Evolutionary conservation across 176 grass and related monocot species (phyloP), one percentile per base, ranked within the genome.

Genomic region (Saccharum officinarum): DNA sequence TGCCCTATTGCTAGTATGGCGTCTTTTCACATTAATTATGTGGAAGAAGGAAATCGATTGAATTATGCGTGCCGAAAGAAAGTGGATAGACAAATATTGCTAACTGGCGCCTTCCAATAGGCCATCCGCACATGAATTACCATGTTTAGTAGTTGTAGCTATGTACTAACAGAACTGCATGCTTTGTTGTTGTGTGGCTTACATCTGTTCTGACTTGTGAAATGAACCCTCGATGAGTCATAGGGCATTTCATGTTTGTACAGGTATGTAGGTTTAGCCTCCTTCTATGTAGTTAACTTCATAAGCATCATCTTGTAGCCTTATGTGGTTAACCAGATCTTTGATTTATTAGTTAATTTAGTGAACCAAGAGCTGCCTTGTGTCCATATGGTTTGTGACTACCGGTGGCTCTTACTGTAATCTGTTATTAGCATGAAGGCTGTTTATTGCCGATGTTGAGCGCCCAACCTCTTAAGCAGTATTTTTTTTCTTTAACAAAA

Each of bases 101-200:
- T 61, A 2, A 74, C 84, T 62, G 80, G 79, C 11, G 26, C 77
- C 55, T 46, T 33, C 63, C 4, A 10, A 46, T 75, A 83, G 89
- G 66, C 59, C 30, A 57, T 55, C 67, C 2, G 69, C 46, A 82
- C 66, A 90, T 86, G 41, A 77, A 65, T 36, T 25, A 34, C 81
- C 38, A 2, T 86, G 67, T 79, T 83, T 82, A 83, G 77, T 44
- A 73, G 17, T 81, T 78, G 83, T 31, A 77, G 67, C 67, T 20
- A 73, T 81, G 79, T 83, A 82, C 44, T 28, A 34, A 65, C 57
- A 26, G 40, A 20, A 40, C 22, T 40, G 59, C 16, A 69, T 79
- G 37, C 17, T 78, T 30, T 23, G 67, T 73, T 73, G 45, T 28
- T 34, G 73, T 77, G 65, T 78, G 79, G 28, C 66, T 37, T 42